Conservation (phyloP, 345 rosid species). For the Toxicodendron radicans region DNA sequence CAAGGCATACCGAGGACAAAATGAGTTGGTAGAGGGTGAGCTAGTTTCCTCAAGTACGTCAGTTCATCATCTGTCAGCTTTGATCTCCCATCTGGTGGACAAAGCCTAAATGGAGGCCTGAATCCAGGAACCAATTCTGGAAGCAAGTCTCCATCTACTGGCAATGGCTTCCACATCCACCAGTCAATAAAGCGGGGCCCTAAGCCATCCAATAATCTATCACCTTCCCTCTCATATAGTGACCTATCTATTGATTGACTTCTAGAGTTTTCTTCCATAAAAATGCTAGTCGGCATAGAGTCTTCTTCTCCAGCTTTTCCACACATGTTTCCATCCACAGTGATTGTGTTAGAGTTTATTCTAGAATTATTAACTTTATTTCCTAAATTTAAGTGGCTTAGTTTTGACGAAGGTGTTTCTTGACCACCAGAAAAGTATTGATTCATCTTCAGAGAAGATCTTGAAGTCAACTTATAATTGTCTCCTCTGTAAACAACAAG, state of each 20-base stretch:
- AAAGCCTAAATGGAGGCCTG: conserved; percentile 61
- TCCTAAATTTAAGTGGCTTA: conserved; percentile 15
- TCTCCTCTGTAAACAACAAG: conserved; percentile 59
- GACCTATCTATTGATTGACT: conserved; percentile 40
- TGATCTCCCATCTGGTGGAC: conserved; percentile 55
- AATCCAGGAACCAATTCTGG: conserved; percentile 67
- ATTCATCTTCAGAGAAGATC: neutral
- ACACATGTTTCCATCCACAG: conserved; percentile 5
- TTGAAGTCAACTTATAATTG: conserved; percentile 26
- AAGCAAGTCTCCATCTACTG: conserved; percentile 84
- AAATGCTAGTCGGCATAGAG: conserved; percentile 12
- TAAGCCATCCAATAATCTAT: conserved; percentile 76
- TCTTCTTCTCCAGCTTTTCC: conserved; percentile 23
- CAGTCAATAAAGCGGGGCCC: conserved; percentile 88
- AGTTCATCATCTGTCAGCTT: conserved; percentile 60
- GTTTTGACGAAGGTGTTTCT: conserved; percentile 4
- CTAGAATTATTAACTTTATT: conserved; percentile 20
- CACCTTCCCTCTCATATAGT: conserved; percentile 76
- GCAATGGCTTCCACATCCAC: conserved; percentile 94
- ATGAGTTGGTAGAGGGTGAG: conserved; percentile 72
- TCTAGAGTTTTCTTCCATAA: conserved; percentile 19
- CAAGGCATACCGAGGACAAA: conserved; percentile 72
- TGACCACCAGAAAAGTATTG: neutral
- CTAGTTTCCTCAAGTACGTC: conserved; percentile 72
- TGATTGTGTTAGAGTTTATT: conserved; percentile 8